These are phyloP conservation scores for Xylariaceae sp. DNA, from an alignment of 2,329 filamentous ascomycete species.

Conservation along the genomic window DNA sequence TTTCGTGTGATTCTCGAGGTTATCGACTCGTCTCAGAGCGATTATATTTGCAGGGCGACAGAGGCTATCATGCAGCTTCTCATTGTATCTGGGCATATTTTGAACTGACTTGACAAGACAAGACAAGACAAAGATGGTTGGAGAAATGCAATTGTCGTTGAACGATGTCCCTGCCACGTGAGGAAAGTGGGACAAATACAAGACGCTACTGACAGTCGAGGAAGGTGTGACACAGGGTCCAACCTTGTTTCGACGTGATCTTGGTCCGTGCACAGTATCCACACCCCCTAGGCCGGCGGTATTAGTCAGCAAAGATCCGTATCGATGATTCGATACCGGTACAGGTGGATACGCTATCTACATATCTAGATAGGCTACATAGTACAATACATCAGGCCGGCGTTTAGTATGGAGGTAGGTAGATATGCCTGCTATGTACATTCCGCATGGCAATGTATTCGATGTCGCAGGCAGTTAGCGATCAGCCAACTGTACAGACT, in stretches of 20 bases:
- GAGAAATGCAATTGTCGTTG: neutral
- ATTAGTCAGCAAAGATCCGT: no score
- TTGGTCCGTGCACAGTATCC: conserved; percentile 5
- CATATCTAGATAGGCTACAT: no score
- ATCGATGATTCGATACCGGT: no score
- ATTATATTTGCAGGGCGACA: neutral
- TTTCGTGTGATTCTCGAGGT: no score
- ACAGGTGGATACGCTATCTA: no score
- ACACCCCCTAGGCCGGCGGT: neutral
- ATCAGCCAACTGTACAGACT: no score
- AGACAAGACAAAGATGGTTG: neutral
- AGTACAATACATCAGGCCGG: no score
- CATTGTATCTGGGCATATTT: neutral
- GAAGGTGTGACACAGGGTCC: conserved; percentile 2
- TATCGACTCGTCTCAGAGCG: no score
- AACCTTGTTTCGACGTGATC: conserved; percentile 3
- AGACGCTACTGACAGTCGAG: neutral
- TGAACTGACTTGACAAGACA: neutral
- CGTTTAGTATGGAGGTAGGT: no score
- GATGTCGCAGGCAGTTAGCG: no score
- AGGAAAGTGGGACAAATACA: conserved; percentile 4
- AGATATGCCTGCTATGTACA: no score
- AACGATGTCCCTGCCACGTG: conserved; percentile 9
- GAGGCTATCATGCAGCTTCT: neutral
- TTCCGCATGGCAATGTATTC: no score